Evolutionary conservation across 768 basidiomycete species (phyloP).

Genomic region (Thelephora ganbajun): DNA sequence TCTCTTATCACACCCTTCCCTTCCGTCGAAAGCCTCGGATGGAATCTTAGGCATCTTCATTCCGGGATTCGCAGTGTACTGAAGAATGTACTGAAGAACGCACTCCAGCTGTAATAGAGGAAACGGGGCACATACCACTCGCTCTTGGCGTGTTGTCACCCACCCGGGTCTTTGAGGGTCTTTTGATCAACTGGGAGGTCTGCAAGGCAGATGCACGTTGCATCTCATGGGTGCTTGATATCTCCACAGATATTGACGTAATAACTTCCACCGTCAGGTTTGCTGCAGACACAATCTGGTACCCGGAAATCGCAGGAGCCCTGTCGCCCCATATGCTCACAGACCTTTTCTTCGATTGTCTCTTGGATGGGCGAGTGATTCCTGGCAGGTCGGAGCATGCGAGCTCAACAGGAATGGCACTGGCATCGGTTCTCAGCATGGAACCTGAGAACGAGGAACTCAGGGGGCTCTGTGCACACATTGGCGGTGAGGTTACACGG

Average conservation of each 20-base stretch:
- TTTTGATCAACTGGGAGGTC: neutral
- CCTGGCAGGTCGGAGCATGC: too few relatives aligned
- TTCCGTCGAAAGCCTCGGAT: neutral
- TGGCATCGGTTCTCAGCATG: too few relatives aligned
- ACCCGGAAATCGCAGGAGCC: neutral
- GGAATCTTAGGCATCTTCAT: too few relatives aligned
- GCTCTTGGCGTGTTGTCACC: neutral
- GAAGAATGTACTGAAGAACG: neutral
- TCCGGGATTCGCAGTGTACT: neutral
- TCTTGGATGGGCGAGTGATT: too few relatives aligned
- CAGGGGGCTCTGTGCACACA: too few relatives aligned
- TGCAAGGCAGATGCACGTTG: neutral
- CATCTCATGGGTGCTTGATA: slow-evolving; percentile 12
- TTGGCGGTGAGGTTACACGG: too few relatives aligned
- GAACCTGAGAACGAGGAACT: too few relatives aligned
- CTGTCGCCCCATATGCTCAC: too few relatives aligned
- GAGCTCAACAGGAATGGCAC: too few relatives aligned
- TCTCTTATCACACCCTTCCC: neutral
- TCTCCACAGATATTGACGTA: slow-evolving; percentile 10
- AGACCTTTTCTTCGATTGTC: too few relatives aligned
- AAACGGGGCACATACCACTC: neutral
- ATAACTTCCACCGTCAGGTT: slow-evolving; percentile 5
- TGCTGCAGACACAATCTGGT: slow-evolving; percentile 7
- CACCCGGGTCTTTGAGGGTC: neutral
- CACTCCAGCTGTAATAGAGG: neutral